These are phyloP conservation scores for Plasmodium knowlesi DNA, from an alignment of 169 alveolate species.

Conservation along the genomic window DNA sequence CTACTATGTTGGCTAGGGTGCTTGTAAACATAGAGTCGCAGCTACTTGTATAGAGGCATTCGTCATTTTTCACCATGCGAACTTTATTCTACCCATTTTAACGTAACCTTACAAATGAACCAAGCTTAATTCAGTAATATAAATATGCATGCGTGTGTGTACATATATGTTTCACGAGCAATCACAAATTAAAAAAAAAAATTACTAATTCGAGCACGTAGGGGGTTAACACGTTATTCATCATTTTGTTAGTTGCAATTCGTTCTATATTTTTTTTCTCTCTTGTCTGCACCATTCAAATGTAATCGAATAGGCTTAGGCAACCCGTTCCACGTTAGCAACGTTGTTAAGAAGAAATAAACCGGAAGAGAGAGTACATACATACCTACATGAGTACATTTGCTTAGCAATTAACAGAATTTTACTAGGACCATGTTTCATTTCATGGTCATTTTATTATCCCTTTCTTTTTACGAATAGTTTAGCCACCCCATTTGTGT, in stretches of 20 bases:
- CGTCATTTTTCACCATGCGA: neutral
- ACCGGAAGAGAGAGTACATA: neutral
- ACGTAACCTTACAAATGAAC: neutral
- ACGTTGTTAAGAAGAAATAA: neutral
- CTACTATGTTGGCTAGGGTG: neutral
- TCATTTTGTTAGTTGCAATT: neutral
- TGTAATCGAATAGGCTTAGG: neutral
- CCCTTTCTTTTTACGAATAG: neutral
- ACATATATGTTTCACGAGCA: neutral
- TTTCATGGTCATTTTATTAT: neutral
- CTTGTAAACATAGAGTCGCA: neutral
- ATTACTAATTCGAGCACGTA: neutral
- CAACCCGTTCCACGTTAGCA: neutral
- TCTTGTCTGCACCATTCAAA: neutral
- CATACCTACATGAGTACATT: neutral
- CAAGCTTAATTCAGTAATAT: neutral
- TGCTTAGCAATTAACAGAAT: neutral
- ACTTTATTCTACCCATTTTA: neutral
- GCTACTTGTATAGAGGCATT: neutral
- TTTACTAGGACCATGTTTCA: neutral
- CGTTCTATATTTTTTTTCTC: neutral
- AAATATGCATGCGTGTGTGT: neutral
- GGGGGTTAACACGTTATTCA: neutral
- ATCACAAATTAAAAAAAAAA: neutral
- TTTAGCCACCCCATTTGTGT: neutral